Evolutionary conservation across 2,329 filamentous ascomycete genomes (phyloP).

Genomic region (Fusarium oligoseptatum): DNA sequence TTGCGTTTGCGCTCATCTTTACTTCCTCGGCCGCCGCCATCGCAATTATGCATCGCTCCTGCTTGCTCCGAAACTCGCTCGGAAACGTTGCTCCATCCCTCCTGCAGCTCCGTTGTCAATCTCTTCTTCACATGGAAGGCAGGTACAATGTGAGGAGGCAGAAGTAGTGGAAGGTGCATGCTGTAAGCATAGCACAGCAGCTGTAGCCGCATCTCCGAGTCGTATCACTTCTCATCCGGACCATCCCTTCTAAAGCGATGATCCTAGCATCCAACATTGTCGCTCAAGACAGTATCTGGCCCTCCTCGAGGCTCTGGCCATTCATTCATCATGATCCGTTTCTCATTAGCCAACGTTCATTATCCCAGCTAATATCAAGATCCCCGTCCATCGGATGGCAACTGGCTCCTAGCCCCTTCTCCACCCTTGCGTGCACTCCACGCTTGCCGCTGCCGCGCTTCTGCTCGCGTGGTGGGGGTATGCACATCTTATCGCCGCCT

Average conservation of each 20-base stretch:
- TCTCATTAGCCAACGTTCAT: slow-evolving; percentile 43
- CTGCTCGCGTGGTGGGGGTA: slow-evolving; percentile 29
- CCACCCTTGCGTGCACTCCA: slow-evolving; percentile 31
- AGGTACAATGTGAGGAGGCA: not conserved
- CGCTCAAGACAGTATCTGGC: slow-evolving; percentile 7
- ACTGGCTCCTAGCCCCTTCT: slow-evolving; percentile 19
- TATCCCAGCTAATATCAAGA: slow-evolving; percentile 39
- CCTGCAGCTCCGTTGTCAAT: slow-evolving; percentile 13
- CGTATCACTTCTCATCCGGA: slow-evolving; percentile 8
- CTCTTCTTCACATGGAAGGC: not conserved
- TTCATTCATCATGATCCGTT: slow-evolving; percentile 33
- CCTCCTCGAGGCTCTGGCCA: slow-evolving; percentile 13
- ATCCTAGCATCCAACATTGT: slow-evolving; percentile 22
- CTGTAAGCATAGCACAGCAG: not conserved
- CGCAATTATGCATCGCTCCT: slow-evolving; percentile 1
- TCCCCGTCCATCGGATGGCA: slow-evolving; percentile 19
- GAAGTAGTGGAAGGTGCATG: not conserved
- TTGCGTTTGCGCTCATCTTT: slow-evolving; percentile 28
- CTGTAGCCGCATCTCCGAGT: slow-evolving; percentile 1
- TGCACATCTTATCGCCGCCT: slow-evolving; percentile 35
- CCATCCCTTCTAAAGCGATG: slow-evolving; percentile 32
- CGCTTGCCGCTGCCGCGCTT: slow-evolving; percentile 29
- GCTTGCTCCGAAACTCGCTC: slow-evolving; percentile 38
- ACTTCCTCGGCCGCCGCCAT: slow-evolving; percentile 1
- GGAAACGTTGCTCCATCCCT: slow-evolving; percentile 29